Evolutionary conservation across 345 rosid species (phyloP).

Genomic region (Rhodomyrtus tomentosa): DNA sequence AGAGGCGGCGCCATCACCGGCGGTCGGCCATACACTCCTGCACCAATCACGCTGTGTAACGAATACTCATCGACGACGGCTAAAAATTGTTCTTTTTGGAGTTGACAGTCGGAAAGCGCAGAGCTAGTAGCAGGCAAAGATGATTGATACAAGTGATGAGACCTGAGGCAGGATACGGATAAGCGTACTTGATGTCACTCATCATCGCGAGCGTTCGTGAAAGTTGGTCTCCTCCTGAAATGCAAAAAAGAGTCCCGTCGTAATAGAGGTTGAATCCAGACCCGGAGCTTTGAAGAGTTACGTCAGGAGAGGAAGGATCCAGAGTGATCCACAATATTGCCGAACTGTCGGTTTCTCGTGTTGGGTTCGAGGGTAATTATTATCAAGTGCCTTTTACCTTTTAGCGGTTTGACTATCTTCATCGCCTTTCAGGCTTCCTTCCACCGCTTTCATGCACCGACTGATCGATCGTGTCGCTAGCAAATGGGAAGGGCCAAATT

Average conservation of each 20-base stretch:
- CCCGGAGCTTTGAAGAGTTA: neutral
- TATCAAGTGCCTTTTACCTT: neutral
- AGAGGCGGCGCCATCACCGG: slow-evolving; percentile 54
- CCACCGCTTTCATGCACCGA: neutral
- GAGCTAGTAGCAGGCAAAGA: neutral
- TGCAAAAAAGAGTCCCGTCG: neutral
- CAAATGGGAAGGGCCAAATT: neutral
- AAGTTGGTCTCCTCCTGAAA: neutral
- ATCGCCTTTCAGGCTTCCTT: neutral
- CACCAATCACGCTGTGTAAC: neutral
- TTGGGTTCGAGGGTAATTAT: neutral
- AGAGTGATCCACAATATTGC: neutral
- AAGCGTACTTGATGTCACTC: slow-evolving; percentile 23
- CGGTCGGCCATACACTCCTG: slow-evolving; percentile 18
- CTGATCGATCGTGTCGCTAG: neutral
- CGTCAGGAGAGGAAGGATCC: neutral
- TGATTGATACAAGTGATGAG: neutral
- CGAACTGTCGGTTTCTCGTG: neutral
- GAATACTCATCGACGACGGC: neutral
- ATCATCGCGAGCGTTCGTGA: neutral
- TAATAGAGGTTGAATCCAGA: neutral
- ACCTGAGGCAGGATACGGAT: slow-evolving; percentile 51
- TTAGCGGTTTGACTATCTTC: too few relatives aligned
- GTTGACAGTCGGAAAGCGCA: neutral
- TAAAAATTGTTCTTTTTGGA: neutral